Conservation (phyloP, 2,329 filamentous ascomycete species). For the Aspergillus viridinutans region DNA sequence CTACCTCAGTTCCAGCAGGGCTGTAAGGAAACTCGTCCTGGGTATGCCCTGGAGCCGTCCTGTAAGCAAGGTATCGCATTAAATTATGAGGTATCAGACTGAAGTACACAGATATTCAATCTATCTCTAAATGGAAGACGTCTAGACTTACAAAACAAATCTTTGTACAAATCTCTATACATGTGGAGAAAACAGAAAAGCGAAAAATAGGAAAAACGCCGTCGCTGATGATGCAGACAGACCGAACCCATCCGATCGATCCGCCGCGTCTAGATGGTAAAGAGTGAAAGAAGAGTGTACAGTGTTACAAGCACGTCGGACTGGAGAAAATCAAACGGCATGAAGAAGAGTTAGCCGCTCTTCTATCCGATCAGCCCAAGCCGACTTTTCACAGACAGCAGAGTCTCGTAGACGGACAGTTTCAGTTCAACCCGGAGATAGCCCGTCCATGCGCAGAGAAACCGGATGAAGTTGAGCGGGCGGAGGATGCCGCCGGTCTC, state of each 20-base stretch:
- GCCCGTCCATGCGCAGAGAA: conserved; percentile 50
- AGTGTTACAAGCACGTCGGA: background rate
- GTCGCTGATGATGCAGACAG: conserved; percentile 29
- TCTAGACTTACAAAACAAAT: background rate
- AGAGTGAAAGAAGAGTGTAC: background rate
- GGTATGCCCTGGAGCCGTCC: too few species aligned
- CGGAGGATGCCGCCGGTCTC: conserved; percentile 49
- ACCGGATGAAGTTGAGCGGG: conserved; percentile 49
- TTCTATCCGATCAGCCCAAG: conserved; percentile 38
- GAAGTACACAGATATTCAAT: background rate
- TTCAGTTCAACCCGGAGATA: conserved; percentile 56
- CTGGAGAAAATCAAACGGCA: background rate
- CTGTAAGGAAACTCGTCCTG: conserved; percentile 33
- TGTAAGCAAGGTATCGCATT: background rate
- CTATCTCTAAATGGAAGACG: background rate
- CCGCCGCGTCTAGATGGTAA: background rate
- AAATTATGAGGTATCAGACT: background rate
- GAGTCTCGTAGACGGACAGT: conserved; percentile 55
- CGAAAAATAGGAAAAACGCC: conserved; percentile 17
- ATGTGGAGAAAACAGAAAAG: conserved; percentile 2
- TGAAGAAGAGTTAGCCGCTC: background rate
- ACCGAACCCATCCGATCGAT: conserved; percentile 16
- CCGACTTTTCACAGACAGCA: conserved; percentile 49
- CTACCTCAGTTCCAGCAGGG: background rate
- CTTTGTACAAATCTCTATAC: background rate